Evolutionary conservation across 441 rosid genomes (phyloP), one percentile per base, ranked within the genome.

Genomic region (Erysimum cheiri): DNA sequence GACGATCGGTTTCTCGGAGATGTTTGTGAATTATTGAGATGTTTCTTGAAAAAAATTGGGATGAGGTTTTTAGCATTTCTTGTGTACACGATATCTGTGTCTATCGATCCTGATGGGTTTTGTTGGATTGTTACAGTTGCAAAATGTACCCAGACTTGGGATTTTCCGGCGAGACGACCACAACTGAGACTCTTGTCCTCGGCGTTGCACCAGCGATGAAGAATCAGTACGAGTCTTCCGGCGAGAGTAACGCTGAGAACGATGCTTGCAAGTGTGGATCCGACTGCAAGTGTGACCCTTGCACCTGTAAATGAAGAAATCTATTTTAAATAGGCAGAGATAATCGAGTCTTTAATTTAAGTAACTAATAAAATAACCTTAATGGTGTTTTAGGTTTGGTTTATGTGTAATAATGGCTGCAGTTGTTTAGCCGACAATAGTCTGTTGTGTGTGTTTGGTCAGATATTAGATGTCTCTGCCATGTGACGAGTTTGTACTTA

Each of bases 261-360:
- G 80, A 78, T 53, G 85, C 84, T 60, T 84, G 90, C 86, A 84
- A 79, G 77, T 86, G 90, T 17, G 90, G 86, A 73, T 60, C 80
- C 28, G 85, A 62, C 86, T 84, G 90, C 85, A 46, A 59, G 46
- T 86, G 90, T 61, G 70, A 82, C 69, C 80, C 82, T 32, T 77
- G 80, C 81, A 82, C 60, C 15, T 82, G 90, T 68, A 75, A 76
- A 49, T 73, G 70, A 85, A 53, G 65, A 46, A 57, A 22, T 15
- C 7, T 1, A 4, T 2, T 3, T 6, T 24, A 2, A 4, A 3
- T 33, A 41, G 10, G 78, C 78, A 64, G 75, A 69, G 70, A 62
- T 10, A 12, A 28, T 52, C 26, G 6, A 55, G 71, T 64, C 2
- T 46, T 48, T 44, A 50, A 26, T 31, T 19, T 50, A 41, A 43